Evolutionary conservation across 2,329 filamentous ascomycete species (phyloP).

Genomic region (Hypoxylon sp.): DNA sequence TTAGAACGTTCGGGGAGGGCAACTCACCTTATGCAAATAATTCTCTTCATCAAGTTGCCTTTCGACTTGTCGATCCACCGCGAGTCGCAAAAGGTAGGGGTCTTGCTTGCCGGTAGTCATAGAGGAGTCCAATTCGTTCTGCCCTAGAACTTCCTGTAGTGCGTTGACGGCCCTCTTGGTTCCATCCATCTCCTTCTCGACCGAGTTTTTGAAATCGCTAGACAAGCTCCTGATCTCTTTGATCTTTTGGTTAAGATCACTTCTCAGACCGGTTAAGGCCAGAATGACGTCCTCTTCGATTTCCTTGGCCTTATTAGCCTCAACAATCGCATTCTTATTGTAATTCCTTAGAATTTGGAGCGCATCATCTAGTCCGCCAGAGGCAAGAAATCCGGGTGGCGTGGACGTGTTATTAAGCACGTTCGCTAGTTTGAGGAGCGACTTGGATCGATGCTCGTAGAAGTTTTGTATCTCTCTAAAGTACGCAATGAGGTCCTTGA

Average conservation of each 20-base stretch:
- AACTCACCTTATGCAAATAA: slow-evolving; percentile 84
- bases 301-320: slow-evolving; percentile 87
- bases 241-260: slow-evolving; percentile 92
- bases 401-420: slow-evolving; percentile 81
- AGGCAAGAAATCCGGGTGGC: slow-evolving; percentile 78
- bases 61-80: slow-evolving; percentile 89
- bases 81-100: slow-evolving; percentile 85
- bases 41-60: slow-evolving; percentile 96
- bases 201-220: slow-evolving; percentile 95
- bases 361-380: slow-evolving; percentile 88
- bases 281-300: slow-evolving; percentile 92
- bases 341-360: slow-evolving; percentile 81
- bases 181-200: slow-evolving; percentile 91
- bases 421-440: slow-evolving; percentile 82
- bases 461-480: slow-evolving; percentile 91
- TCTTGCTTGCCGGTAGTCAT: slow-evolving; percentile 85
- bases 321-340: slow-evolving; percentile 80
- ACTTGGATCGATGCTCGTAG: slow-evolving; percentile 86
- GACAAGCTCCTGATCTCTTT: slow-evolving; percentile 97
- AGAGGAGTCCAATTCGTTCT: slow-evolving; percentile 80
- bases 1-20: neutral
- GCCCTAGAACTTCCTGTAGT: slow-evolving; percentile 82
- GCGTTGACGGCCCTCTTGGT: slow-evolving; percentile 81
- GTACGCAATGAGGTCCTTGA: slow-evolving; percentile 93
- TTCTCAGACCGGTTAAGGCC: slow-evolving; percentile 83